A percentile compares a stretch with the other conserved stretches of the same genome.
Conservation (phyloP, 441 rosid genomes). For the Populus hybrid region DNA sequence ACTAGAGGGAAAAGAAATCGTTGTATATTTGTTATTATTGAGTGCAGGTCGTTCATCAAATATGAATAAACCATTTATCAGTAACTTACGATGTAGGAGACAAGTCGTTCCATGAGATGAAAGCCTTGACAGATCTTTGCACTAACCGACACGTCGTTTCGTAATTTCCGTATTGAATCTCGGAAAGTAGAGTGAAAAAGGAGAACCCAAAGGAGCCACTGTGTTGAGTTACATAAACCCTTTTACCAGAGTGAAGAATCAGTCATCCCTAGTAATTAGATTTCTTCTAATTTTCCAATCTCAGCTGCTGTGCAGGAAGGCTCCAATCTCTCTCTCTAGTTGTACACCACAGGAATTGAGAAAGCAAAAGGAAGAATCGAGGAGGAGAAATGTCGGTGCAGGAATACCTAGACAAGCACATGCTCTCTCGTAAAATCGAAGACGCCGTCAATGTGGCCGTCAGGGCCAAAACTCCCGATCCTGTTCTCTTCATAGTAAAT, state of each 20-base stretch:
- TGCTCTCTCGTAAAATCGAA: constrained; percentile 92
- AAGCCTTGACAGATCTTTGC: not conserved
- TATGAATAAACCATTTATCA: not conserved
- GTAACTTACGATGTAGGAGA: not conserved
- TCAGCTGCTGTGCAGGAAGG: not conserved
- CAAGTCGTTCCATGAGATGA: not conserved
- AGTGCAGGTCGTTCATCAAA: not conserved
- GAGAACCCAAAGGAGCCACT: not conserved
- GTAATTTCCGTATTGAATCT: not conserved
- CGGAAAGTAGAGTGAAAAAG: not conserved
- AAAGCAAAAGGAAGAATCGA: constrained; percentile 3
- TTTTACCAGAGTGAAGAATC: not conserved
- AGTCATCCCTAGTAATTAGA: not conserved
- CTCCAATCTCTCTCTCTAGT: not conserved
- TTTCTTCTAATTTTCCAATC: not conserved
- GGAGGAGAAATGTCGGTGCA: constrained; percentile 69
- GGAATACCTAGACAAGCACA: constrained; percentile 85
- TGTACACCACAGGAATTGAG: not conserved
- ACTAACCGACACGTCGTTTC: not conserved
- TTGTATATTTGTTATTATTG: not conserved
- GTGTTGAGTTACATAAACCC: not conserved
- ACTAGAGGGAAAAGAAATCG: not conserved
- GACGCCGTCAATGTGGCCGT: constrained; percentile 99
- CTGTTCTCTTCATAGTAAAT: constrained; percentile 87
- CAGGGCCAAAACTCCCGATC: constrained; percentile 87